Evolutionary conservation across 2,329 filamentous ascomycete genomes (phyloP), one percentile per base, ranked within the genome.

Genomic region (Sporothrix humicola): DNA sequence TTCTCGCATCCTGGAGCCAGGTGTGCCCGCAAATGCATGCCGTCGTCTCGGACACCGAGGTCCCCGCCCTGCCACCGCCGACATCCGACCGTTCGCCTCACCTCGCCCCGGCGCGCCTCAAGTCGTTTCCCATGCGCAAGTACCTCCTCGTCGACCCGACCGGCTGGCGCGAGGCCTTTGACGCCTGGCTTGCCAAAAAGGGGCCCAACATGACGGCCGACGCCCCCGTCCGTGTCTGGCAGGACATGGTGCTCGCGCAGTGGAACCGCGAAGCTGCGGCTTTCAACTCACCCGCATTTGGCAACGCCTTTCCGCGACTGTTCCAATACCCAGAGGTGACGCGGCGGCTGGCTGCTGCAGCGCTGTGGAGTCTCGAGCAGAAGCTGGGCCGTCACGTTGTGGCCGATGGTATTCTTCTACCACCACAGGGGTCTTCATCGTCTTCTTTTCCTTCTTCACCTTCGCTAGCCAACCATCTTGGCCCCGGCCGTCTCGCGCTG

Each of bases 121-220:
- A 26, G 23, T 26, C 23, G 23, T 26, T 26, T 26, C 23, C 23
- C 23, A 26, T 26, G 23, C 23, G 23, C 23, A 26, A 26, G 23
- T 26, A 26, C 23, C 23, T 26, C 23, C 23, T 77, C 2, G 58
- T 76, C 46, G 74, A 77, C 71, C 74, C 76, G 8, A 75, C 61
- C 17, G 75, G 76, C 72, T 77, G 76, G 76, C 73, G 76, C n/a
- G 69, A 73, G 12, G 76, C 74, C 6, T 74, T 77, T 42, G 76
- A 77, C 65, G 23, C 4, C 2, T 77, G 76, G 76, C 23, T 26
- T 26, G 23, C 23, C 23, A 26, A 26, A 26, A 26, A 69, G 75
- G 20, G 72, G n/a, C 42, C 50, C 50, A 52, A 75, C 26, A 69
- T 70, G 72, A 52, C 68, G 7, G 61, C 23, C 23, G 23, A 26